Percentiles rank a stretch among this genome's conserved stretches.
Conservation (phyloP, 306 rosid genomes). For the Dalbergia cultrata region DNA sequence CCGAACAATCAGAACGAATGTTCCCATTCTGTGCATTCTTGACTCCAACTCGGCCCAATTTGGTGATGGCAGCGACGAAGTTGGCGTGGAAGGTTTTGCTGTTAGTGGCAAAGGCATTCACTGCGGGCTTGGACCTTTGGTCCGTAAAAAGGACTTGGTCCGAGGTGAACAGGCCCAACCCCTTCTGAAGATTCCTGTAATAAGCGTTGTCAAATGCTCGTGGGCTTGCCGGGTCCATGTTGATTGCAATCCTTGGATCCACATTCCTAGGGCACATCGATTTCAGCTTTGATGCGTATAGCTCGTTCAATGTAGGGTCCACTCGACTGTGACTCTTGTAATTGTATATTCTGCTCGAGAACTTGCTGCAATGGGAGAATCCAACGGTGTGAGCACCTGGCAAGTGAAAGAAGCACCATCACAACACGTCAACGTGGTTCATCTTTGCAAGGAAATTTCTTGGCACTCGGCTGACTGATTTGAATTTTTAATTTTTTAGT, state of each 20-base stretch:
- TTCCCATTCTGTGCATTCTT: slow-evolving; percentile 68
- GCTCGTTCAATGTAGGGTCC: slow-evolving; percentile 59
- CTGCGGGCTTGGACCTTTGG: slow-evolving; percentile 60
- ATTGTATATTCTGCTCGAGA: slow-evolving; percentile 60
- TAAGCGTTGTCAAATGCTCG: slow-evolving; percentile 63
- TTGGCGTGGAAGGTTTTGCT: slow-evolving; percentile 55
- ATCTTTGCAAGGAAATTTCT: too few species aligned
- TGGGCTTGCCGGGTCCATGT: slow-evolving; percentile 88
- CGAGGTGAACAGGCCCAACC: slow-evolving; percentile 72
- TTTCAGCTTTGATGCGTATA: slow-evolving; percentile 55
- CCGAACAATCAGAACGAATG: slow-evolving; percentile 69
- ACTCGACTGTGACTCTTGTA: slow-evolving; percentile 53
- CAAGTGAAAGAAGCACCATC: slow-evolving; percentile 8
- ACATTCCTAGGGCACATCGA: slow-evolving; percentile 70
- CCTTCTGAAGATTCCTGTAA: slow-evolving; percentile 70
- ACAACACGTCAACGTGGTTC: not conserved
- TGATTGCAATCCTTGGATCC: slow-evolving; percentile 70
- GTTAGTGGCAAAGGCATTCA: slow-evolving; percentile 61
- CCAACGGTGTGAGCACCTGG: slow-evolving; percentile 85
- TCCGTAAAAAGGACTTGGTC: slow-evolving; percentile 74
- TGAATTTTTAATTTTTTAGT: too few species aligned
- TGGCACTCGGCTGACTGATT: too few species aligned
- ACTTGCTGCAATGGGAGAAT: slow-evolving; percentile 73
- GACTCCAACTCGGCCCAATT: slow-evolving; percentile 80
- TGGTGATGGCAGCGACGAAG: slow-evolving; percentile 69